Conservation (phyloP, 1,139 yeast species). For the Suhomyces bokatorum region DNA sequence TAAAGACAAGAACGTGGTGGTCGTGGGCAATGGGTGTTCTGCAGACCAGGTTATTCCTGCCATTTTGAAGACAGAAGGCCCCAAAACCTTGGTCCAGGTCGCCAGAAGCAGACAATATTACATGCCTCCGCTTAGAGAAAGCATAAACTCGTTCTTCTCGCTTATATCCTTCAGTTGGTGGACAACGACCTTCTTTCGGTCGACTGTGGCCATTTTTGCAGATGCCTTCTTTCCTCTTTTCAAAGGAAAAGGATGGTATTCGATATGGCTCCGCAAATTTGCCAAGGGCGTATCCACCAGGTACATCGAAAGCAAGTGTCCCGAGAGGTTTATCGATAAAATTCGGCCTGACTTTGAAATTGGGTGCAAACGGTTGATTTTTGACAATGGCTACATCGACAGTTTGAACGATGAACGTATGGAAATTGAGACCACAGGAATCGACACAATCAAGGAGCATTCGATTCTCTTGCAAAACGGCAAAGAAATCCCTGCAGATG, state of each 20-base stretch:
- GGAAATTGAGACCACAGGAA: slow-evolving; percentile 26
- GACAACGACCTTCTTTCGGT: slow-evolving; percentile 32
- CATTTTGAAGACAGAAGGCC: slow-evolving; percentile 30
- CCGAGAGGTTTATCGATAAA: slow-evolving; percentile 33
- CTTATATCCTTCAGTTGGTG: slow-evolving; percentile 27
- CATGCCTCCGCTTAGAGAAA: slow-evolving; percentile 39
- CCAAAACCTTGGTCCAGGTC: slow-evolving; percentile 34
- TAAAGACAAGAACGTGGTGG: slow-evolving; percentile 24
- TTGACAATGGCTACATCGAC: slow-evolving; percentile 40
- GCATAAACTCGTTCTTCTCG: slow-evolving; percentile 24
- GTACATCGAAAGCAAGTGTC: slow-evolving; percentile 37
- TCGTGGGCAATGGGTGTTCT: slow-evolving; percentile 28
- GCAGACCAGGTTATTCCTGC: slow-evolving; percentile 28
- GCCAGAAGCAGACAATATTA: slow-evolving; percentile 42
- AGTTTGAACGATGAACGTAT: slow-evolving; percentile 35
- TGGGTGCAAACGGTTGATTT: slow-evolving; percentile 47
- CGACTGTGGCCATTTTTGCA: slow-evolving; percentile 30
- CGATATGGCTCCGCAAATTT: slow-evolving; percentile 29
- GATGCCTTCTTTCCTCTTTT: slow-evolving; percentile 41
- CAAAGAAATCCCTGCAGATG: slow-evolving; percentile 34
- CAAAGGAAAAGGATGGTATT: slow-evolving; percentile 28
- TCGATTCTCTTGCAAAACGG: slow-evolving; percentile 36
- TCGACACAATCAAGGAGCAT: slow-evolving; percentile 30
- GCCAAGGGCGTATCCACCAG: slow-evolving; percentile 21
- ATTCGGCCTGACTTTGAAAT: slow-evolving; percentile 42